These are phyloP conservation scores for Blastomyces silverae DNA, from an alignment of 2,329 filamentous ascomycete species.

Conservation along the genomic window DNA sequence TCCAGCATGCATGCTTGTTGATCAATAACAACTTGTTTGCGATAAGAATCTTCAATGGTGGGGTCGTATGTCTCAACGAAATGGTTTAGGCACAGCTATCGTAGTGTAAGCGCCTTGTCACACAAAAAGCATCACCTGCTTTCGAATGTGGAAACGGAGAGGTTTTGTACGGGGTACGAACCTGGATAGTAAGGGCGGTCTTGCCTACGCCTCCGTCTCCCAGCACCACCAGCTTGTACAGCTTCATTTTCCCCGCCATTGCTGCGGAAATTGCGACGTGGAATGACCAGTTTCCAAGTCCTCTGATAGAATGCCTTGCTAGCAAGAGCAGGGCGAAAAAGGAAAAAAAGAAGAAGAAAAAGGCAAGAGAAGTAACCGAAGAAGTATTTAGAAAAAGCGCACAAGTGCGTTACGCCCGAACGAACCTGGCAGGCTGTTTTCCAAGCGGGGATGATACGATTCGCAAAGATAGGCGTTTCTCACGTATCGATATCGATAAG, in stretches of 20 bases:
- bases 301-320: not conserved
- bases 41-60: conserved; percentile 62
- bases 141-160: not conserved
- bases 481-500: conserved; percentile 8
- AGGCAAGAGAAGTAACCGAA: not conserved
- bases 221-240: conserved; percentile 89
- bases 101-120: conserved; percentile 15
- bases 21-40: conserved; percentile 75
- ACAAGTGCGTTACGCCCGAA: not conserved
- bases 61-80: conserved; percentile 87
- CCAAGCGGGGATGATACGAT: not conserved
- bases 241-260: conserved; percentile 88
- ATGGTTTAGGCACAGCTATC: conserved; percentile 89
- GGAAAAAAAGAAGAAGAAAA: not conserved
- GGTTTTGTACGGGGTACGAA: conserved; percentile 27
- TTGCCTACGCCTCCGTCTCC: conserved; percentile 93
- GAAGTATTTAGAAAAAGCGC: not conserved
- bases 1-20: conserved; percentile 89
- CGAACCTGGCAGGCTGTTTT: not conserved
- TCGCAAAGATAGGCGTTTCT: not conserved
- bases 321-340: conserved; percentile 15
- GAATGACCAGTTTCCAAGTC: not conserved
- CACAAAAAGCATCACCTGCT: conserved; percentile 7
- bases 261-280: conserved; percentile 26
- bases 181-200: conserved; percentile 83